Evolutionary conservation across 192 early-diverging fungal species (phyloP), one percentile per base, ranked within the genome.

Genomic region (Linnemannia hyalina): DNA sequence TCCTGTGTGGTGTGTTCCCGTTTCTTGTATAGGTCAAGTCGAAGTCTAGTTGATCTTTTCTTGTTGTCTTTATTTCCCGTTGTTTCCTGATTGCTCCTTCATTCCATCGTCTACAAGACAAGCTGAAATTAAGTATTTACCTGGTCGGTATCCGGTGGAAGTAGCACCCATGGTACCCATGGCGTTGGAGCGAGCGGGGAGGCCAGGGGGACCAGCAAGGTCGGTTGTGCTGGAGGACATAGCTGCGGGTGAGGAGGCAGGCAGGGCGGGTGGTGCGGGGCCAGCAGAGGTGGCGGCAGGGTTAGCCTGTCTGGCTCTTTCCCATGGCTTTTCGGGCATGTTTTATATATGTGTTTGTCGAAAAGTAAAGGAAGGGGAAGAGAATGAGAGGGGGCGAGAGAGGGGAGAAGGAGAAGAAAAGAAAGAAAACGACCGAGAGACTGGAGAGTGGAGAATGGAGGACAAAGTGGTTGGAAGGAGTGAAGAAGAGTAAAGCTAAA

Each of bases 321-420:
- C 95, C 95, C 95, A 96, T 54, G 95, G 95, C 80, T 96, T 81
- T 40, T 81, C 80, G 69, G 80, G 80, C 80, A 81, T 81, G 60
- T 55, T 46, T 70, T 70, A 32, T 76, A 29, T 38, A 65, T 35
- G 8, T 41, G 47, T 94, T 80, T 91, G 93, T 57, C 94, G 94
- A 46, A 92, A 93, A 90, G 90, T 91, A 89, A 88, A 36, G 52
- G 71, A 23, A 35, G 35, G 35, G 35, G 35, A 35, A 35, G 35
- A 35, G 35, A 35, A 35, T 35, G 35, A 35, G 35, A 35, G 35
- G 35, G 32, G 26, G 41, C n/a, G 70, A n/a, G 32, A 54, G 9
- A 20, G 60, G 75, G 29, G 52, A 44, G 7, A 13, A 65, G 42
- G 1, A 36, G 23, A 52, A 26, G 40, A 36, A 20, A 26, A 47